These are phyloP conservation scores for Sphaerulina vaccinii DNA, from an alignment of 2,329 filamentous ascomycete species.

Conservation along the genomic window DNA sequence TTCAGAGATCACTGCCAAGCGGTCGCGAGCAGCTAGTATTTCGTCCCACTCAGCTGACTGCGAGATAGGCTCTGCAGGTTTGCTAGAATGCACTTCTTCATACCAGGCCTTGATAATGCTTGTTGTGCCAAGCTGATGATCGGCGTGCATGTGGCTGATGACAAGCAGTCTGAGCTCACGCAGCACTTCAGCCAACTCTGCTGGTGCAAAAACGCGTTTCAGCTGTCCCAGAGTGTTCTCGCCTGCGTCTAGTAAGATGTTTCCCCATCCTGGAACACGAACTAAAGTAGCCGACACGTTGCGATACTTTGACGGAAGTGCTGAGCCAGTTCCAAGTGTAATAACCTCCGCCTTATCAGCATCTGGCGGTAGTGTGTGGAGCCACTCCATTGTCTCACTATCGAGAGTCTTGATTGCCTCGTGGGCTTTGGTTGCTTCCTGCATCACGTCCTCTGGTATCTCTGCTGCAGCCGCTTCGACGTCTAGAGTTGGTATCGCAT, in stretches of 20 bases:
- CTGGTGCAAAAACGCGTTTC: constrained; percentile 65
- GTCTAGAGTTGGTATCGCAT: constrained; percentile 52
- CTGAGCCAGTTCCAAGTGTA: constrained; percentile 86
- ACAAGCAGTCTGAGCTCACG: constrained; percentile 76
- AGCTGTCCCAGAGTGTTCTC: constrained; percentile 91
- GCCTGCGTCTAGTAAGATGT: constrained; percentile 85
- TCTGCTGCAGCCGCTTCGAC: constrained; percentile 45
- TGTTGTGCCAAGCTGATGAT: constrained; percentile 88
- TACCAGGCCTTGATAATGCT: constrained; percentile 82
- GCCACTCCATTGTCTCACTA: constrained; percentile 53
- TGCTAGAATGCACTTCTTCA: constrained; percentile 50
- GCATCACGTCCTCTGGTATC: constrained; percentile 50
- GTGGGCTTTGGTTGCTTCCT: constrained; percentile 51
- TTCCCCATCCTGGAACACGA: constrained; percentile 79
- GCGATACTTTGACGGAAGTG: constrained; percentile 85
- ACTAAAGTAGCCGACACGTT: constrained; percentile 90
- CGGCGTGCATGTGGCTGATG: constrained; percentile 94
- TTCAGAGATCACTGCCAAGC: constrained; percentile 68
- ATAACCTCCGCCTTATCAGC: constrained; percentile 77
- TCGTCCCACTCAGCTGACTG: constrained; percentile 28
- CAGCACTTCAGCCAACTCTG: constrained; percentile 69
- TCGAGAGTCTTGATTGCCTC: constrained; percentile 39
- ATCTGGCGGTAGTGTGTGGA: constrained; percentile 60
- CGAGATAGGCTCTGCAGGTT: constrained; percentile 29
- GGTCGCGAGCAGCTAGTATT: constrained; percentile 19